Base-by-base conservation (phyloP, 371 early-diverging fungal species). In the Apophysomyces trapeziformis region DNA sequence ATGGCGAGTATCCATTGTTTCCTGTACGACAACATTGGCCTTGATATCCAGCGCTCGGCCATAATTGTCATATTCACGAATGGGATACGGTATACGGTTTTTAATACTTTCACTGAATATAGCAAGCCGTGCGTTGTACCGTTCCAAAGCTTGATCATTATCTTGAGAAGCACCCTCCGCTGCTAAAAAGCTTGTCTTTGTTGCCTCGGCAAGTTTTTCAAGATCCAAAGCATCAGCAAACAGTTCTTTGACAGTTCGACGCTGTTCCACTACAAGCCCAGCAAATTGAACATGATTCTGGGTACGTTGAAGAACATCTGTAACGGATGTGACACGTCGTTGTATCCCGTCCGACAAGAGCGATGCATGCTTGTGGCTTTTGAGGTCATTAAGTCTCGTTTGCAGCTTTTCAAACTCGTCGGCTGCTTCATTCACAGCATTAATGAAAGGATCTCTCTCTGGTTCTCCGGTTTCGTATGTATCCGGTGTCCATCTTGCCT, bases 1-100 rank as follows among this genome's bases (percentile, higher is more conserved):
- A 12, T 67, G 61, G 11, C 80, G 76, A n/a, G 70, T 71, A 11
- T 68, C 57, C 18, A 77, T 54, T 43, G 73, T 69, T 4, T 78
- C 82, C 9, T 62, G 68, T 26, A 78, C 45, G 14, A 60, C 62
- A 7, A 46, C 54, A 39, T 75, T 78, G 43, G 75, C 63, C 12
- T 58, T 50, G 2, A 58, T 58, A 43, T 79, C 77, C 7, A 67
- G 59, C 7, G 38, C 56, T n/a, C 64, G 65, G 5, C 65, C 57
- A 5, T 56, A 38, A 2, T 67, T 45, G 43, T 73, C 72, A 32
- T 64, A 57, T 13, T 62, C 65, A 36, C 76, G 74, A 1, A 73
- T 63, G n/a, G 79, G 79, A 35, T 67, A 73, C 0, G 61, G 39
- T 50, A 50, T 50, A 21, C 18, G 14, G 26, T 41, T 13, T 68